A percentile compares a stretch with the other conserved stretches of the same genome.
Evolutionary conservation across 495 filamentous ascomycete genomes (phyloP).

Genomic region (Trypethelium eluteriae): DNA sequence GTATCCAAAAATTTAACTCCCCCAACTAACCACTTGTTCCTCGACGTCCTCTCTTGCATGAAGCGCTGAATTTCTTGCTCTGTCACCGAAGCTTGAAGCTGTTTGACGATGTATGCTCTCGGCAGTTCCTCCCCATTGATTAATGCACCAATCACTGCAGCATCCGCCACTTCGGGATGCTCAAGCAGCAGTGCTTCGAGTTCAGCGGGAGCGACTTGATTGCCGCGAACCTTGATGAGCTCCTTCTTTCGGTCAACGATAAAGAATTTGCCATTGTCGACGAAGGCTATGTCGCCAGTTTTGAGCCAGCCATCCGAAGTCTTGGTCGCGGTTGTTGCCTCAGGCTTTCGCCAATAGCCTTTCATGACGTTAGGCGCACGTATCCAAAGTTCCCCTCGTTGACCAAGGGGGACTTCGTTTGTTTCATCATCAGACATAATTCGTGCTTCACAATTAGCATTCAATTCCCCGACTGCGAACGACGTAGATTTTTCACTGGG

Average conservation of each 20-base stretch:
- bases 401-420: slow-evolving; percentile 23
- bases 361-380: slow-evolving; percentile 38
- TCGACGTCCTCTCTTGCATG: slow-evolving; percentile 28
- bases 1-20: slow-evolving; percentile 31
- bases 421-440: slow-evolving; percentile 45
- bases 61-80: slow-evolving; percentile 30
- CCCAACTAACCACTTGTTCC: slow-evolving; percentile 32
- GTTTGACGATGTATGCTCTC: slow-evolving; percentile 33
- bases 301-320: slow-evolving; percentile 37
- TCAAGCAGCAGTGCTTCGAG: slow-evolving; percentile 37
- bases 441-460: slow-evolving; percentile 59
- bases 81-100: slow-evolving; percentile 18
- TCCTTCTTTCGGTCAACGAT: slow-evolving; percentile 42
- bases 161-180: slow-evolving; percentile 34
- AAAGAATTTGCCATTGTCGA: slow-evolving; percentile 31
- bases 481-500: slow-evolving; percentile 37
- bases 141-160: slow-evolving; percentile 34
- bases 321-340: slow-evolving; percentile 34
- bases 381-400: slow-evolving; percentile 34
- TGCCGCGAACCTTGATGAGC: slow-evolving; percentile 38
- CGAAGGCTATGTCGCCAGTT: slow-evolving; percentile 36
- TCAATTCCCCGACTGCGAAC: slow-evolving; percentile 57
- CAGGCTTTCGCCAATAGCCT: slow-evolving; percentile 36
- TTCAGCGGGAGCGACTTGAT: slow-evolving; percentile 38
- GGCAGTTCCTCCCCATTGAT: slow-evolving; percentile 33